phyloP scores from a whole-genome alignment of 495 filamentous ascomycete species.

The Xylaria flabelliformis region DNA sequence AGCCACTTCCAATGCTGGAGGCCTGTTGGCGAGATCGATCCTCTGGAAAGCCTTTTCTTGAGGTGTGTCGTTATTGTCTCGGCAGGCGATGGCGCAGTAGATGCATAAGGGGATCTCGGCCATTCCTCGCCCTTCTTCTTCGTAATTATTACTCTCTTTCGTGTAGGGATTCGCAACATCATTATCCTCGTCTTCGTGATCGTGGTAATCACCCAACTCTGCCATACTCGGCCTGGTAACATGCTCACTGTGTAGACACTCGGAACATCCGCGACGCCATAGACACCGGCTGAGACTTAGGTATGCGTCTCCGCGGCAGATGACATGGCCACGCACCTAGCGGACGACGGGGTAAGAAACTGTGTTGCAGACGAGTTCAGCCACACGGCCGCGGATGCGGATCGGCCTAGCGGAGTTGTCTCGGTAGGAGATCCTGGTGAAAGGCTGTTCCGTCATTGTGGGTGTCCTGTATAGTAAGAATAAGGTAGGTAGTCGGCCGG shows the following conservation, averaged over 20 bases:
- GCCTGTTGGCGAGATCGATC: slow-evolving; percentile 37
- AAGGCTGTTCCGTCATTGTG: slow-evolving; percentile 31
- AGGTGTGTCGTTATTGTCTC: slow-evolving; percentile 28
- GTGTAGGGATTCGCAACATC: background rate
- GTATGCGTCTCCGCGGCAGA: slow-evolving; percentile 51
- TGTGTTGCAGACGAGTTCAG: slow-evolving; percentile 47
- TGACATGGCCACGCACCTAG: slow-evolving; percentile 57
- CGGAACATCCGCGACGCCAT: slow-evolving; percentile 56
- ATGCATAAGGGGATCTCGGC: slow-evolving; percentile 45
- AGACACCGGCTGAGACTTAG: slow-evolving; percentile 58
- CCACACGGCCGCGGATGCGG: slow-evolving; percentile 38
- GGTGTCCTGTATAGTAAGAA: background rate
- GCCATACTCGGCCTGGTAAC: slow-evolving; percentile 24
- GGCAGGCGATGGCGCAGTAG: slow-evolving; percentile 39
- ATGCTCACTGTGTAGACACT: slow-evolving; percentile 53
- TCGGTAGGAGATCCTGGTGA: slow-evolving; percentile 60
- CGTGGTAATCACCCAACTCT: slow-evolving; percentile 24
- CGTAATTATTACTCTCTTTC: background rate
- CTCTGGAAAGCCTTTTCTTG: slow-evolving; percentile 38
- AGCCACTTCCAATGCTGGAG: slow-evolving; percentile 7
- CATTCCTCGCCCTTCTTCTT: slow-evolving; percentile 42
- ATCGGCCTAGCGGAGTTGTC: slow-evolving; percentile 34
- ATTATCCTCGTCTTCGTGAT: background rate
- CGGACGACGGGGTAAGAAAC: slow-evolving; percentile 53
- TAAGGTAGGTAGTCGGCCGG: background rate